These are phyloP conservation scores for Tephrocybe sp. DNA, from an alignment of 768 basidiomycete genomes.

Conservation along the genomic window DNA sequence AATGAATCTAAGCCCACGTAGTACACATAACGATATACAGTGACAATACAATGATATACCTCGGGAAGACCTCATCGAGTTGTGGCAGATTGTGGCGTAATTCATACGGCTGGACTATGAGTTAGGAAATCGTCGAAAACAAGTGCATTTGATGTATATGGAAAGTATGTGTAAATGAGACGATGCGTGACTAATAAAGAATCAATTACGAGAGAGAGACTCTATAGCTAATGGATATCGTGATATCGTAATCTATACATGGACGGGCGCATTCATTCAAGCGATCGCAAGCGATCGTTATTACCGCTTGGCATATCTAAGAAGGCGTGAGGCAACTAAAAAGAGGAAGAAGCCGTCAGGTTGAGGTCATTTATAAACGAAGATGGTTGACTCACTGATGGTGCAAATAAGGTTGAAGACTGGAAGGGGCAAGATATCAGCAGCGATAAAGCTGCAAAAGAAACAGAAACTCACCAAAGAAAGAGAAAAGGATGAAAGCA, in stretches of 20 bases:
- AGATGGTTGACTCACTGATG: constrained; percentile 31
- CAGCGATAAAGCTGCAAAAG: background rate
- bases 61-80: too few relatives aligned
- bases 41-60: too few relatives aligned
- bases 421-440: constrained; percentile 13
- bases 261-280: background rate
- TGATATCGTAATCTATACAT: background rate
- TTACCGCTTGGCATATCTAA: constrained; percentile 69
- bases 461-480: constrained; percentile 40
- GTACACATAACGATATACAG: too few relatives aligned
- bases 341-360: constrained; percentile 19
- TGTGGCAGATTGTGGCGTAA: background rate
- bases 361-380: background rate
- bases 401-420: constrained; percentile 71
- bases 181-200: background rate
- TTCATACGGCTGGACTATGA: too few relatives aligned
- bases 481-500: constrained; percentile 62
- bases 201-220: background rate
- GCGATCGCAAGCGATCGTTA: background rate
- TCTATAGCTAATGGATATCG: background rate
- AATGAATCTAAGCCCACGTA: too few relatives aligned
- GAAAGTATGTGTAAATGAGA: background rate
- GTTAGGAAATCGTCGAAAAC: background rate
- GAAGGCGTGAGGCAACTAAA: constrained; percentile 63
- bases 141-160: background rate